Evolutionary conservation across 2,329 filamentous ascomycete genomes (phyloP), one percentile per base, ranked within the genome.

Genomic region (Talaromyces rugulosus): DNA sequence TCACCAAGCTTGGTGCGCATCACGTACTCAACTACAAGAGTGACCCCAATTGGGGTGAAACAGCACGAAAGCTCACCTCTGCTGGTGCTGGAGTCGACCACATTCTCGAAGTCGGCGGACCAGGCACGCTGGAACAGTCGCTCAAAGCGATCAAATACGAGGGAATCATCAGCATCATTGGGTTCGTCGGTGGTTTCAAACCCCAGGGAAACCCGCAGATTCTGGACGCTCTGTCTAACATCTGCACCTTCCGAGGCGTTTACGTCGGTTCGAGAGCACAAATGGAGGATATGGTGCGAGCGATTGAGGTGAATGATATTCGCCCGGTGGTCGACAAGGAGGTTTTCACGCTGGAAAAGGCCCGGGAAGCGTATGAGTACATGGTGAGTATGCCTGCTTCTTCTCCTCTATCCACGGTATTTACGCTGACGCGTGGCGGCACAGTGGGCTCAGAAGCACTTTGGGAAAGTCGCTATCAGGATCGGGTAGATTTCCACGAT

Each of bases 51-150:
- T 90, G 87, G 87, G 84, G 87, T n/a, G 73, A 78, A 2, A 80
- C 80, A 31, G 86, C 86, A 16, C 80, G 83, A 63, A 75, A 76
- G 9, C 70, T 81, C 9, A 82, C 80, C 0, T 78, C 83, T 0
- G 72, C 76, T 0, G 81, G 81, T 16, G 68, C 67, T 1, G 88
- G 88, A 12, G 83, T 88, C 7, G 82, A 89, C 67, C 80, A 87
- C 63, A 76, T 90, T 44, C 69, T 89, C 44, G 88, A 91, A 67
- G 83, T 89, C n/a, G 88, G 85, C 12, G 88, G 88, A 0, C 78
- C 84, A 0, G 80, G 78, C n/a, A 89, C 87, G 0, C 79, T 90
- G 65, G 67, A 75, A 3, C 80, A 88, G 69, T 82, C 80, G 2
- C 74, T 88, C 47, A 81, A 81, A 65, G 82, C 82, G 1, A 75